Evolutionary conservation across 495 filamentous ascomycete genomes (phyloP), one percentile per base, ranked within the genome.

Genomic region (Penicillium roqueforti): DNA sequence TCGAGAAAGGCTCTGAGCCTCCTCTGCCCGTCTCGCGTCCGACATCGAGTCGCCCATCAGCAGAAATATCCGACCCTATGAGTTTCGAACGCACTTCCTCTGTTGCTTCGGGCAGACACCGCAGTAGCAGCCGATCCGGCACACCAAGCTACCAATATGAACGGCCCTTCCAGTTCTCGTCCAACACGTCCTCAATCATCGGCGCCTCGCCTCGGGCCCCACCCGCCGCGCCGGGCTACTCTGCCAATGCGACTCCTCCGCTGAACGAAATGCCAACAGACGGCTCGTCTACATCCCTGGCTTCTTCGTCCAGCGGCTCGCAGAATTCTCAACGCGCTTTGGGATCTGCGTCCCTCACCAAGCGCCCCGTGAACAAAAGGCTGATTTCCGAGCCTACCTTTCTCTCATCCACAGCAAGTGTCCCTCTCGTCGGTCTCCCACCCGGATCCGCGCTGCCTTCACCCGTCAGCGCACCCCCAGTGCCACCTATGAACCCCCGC

Each of bases 321-420:
- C 61, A 65, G 1, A 46, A 60, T 19, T 60, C 68, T 20, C 65
- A 75, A 54, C 67, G 68, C 16, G 58, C 65, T 20, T 61, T 65
- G n/a, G 63, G 68, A 6, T 47, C 60, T 46, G 50, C 47, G 37
- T 52, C 56, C 49, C 68, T 72, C 20, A 75, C 68, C 50, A 93
- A 90, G 74, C 82, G 82, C 34, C 74, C 80, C 0, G 74, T 93
- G 43, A 85, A 83, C 60, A 91, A 92, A 62, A 73, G 78, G 31
- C 82, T 87, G 25, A 95, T 96, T 36, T 92, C 89, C 3, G 91
- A 93, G 57, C 91, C 91, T 0, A 87, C 80, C 0, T 87, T 95
- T 51, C 68, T 92, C n/a, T 87, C 82, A 31, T 82, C 79, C 19
- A 93, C 89, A 8, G 90, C 85, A 9, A 85, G 84, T 39, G 80